Percentiles rank a stretch among this genome's conserved stretches.
phyloP scores from a whole-genome alignment of 2,329 filamentous ascomycete species.

The Plenodomus lindquistii region DNA sequence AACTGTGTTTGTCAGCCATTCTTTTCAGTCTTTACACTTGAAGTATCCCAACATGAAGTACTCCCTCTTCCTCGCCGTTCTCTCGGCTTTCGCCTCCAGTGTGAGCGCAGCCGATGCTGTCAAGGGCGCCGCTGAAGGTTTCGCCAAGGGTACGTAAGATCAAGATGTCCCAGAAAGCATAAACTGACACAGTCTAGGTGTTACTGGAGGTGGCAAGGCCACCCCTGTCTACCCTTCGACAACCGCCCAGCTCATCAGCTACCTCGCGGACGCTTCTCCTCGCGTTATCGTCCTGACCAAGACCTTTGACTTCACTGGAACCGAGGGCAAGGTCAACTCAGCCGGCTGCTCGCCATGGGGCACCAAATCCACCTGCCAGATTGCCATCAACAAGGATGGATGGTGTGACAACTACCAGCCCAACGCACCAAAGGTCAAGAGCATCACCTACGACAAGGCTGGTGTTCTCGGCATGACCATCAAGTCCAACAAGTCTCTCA shows the following conservation, averaged over 20 bases:
- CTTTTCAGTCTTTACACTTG: constrained; percentile 11
- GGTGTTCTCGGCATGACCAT: constrained; percentile 57
- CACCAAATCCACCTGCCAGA: constrained; percentile 60
- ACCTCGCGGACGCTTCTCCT: constrained; percentile 58
- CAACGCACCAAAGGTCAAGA: constrained; percentile 51
- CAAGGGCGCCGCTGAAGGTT: constrained; percentile 30
- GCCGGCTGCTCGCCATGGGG: constrained; percentile 60
- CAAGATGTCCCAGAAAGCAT: no score
- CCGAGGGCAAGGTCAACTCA: constrained; percentile 57
- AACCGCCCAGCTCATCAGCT: constrained; percentile 59
- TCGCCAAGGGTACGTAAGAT: constrained; percentile 24
- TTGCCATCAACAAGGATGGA: constrained; percentile 62
- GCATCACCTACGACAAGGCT: constrained; percentile 56
- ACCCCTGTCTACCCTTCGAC: constrained; percentile 26
- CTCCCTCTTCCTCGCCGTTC: constrained; percentile 19
- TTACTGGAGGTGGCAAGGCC: constrained; percentile 28
- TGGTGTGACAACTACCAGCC: constrained; percentile 62
- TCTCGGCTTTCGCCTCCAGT: constrained; percentile 20
- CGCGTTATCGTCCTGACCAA: constrained; percentile 64
- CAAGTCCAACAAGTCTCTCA: constrained; percentile 60
- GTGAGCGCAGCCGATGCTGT: constrained; percentile 28
- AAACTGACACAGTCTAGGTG: constrained; percentile 10
- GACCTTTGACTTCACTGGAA: constrained; percentile 58
- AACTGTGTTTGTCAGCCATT: constrained; percentile 29
- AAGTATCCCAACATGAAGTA: constrained; percentile 20